Base-by-base conservation (phyloP, 2,329 filamentous ascomycete species). In the Setomelanomma holmii region DNA sequence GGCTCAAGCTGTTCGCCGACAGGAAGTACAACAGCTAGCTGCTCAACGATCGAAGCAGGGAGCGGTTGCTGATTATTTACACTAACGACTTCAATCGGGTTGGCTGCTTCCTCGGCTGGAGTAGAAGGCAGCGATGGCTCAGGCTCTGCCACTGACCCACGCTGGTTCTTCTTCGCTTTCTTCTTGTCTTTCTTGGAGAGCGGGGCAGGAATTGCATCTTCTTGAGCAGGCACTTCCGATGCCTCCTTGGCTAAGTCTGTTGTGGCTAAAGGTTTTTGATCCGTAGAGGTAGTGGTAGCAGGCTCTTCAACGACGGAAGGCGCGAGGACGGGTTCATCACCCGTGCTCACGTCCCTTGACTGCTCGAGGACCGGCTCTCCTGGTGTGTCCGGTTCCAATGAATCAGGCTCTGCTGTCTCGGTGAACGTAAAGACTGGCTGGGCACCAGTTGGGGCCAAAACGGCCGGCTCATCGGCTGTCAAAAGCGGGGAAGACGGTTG, bases 91-190 rank as follows among this genome's bases (percentile, higher is more conserved):
- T 40, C 36, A 6, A 21, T 6, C 5, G n/a, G 36, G 5, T 40
- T 20, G 36, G 1, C 12, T 7, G 17, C 5, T 3, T 20, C 36
- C 21, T 40, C 36, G 1, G 21, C 17, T 20, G n/a, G 17, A 7
- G 17, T 21, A 7, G 27, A 30, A 14, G 27, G 27, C 3, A 30
- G 27, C 5, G 27, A 30, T 14, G 14, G 27, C 27, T 30, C 27
- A 30, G 27, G 27, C 27, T 61, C 51, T 1, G 45, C 34, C 4
- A 49, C 20, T 12, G 55, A 53, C 19, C 38, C 55, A 41, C 50
- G 58, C 40, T 64, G 64, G 11, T 49, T 48, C 40, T 66, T 66
- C 53, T 66, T 64, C 4, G 54, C 62, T 35, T 65, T 66, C 45
- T 67, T 67, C 47, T 60, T 60, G 14, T 63, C 63, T 41, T 65